These are phyloP conservation scores for Starmerella vitae DNA, from an alignment of 805 yeast species.

Conservation along the genomic window DNA sequence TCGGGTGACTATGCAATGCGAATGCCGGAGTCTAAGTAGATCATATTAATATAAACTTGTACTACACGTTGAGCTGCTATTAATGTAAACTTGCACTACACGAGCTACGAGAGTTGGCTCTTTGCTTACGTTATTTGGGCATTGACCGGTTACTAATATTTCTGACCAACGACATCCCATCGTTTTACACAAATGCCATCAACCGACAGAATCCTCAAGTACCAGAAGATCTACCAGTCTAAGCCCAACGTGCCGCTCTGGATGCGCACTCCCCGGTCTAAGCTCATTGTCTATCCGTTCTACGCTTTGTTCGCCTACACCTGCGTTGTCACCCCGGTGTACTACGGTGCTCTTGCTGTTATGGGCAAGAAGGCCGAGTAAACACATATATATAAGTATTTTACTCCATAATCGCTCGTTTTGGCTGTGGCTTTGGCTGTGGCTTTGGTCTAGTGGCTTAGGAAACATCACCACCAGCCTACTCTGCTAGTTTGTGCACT, in stretches of 20 bases:
- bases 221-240: slow-evolving; percentile 30
- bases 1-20: slow-evolving; percentile 72
- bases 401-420: too few relatives aligned
- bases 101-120: too few relatives aligned
- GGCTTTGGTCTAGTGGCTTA: too few relatives aligned
- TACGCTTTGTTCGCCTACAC: slow-evolving; percentile 58
- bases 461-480: too few relatives aligned
- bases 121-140: too few relatives aligned
- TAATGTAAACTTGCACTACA: too few relatives aligned
- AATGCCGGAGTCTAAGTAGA: slow-evolving; percentile 2
- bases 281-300: slow-evolving; percentile 63
- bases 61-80: too few relatives aligned
- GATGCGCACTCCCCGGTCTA: slow-evolving; percentile 50
- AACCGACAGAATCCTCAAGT: slow-evolving; percentile 21
- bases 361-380: slow-evolving; percentile 42
- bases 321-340: slow-evolving; percentile 47
- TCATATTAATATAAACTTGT: background rate
- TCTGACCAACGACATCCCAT: background rate
- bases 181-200: slow-evolving; percentile 10
- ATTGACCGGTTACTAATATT: too few relatives aligned
- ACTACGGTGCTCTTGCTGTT: slow-evolving; percentile 59
- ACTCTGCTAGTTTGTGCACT: too few relatives aligned
- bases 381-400: too few relatives aligned
- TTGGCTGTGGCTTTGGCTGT: too few relatives aligned
- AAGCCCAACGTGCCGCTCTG: slow-evolving; percentile 27